Evolutionary conservation across 2,329 filamentous ascomycete genomes (phyloP).

Genomic region (Didymella pinodella): DNA sequence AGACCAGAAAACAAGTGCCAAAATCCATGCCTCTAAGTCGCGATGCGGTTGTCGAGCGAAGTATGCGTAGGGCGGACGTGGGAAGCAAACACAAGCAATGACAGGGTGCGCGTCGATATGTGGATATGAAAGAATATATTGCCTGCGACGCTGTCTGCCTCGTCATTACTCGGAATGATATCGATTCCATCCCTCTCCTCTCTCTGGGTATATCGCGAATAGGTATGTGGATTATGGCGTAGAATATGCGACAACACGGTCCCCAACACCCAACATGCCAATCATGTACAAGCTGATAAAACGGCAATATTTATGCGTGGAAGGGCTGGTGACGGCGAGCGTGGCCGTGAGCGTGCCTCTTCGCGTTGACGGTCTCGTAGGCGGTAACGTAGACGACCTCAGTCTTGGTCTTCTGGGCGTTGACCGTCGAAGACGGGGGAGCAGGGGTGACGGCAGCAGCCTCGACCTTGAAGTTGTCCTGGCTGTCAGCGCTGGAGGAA

Average conservation of each 20-base stretch:
- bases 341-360: slow-evolving; percentile 46
- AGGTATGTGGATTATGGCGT: slow-evolving; percentile 39
- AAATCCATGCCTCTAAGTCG: slow-evolving; percentile 8
- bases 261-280: slow-evolving; percentile 32
- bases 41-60: slow-evolving; percentile 14
- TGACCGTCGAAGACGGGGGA: slow-evolving; percentile 18
- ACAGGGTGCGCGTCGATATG: slow-evolving; percentile 37
- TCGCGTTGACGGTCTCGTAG: slow-evolving; percentile 43
- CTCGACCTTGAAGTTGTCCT: slow-evolving; percentile 28
- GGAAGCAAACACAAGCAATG: slow-evolving; percentile 34
- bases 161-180: slow-evolving; percentile 46
- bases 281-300: slow-evolving; percentile 26
- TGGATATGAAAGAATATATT: slow-evolving; percentile 44
- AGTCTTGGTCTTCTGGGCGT: slow-evolving; percentile 36
- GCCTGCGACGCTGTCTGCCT: slow-evolving; percentile 50
- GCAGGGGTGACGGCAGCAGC: slow-evolving; percentile 39
- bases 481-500: slow-evolving; percentile 20
- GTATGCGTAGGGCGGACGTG: slow-evolving; percentile 18
- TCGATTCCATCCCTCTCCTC: slow-evolving; percentile 32
- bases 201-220: slow-evolving; percentile 40
- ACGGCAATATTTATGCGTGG: slow-evolving; percentile 40
- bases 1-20: slow-evolving; percentile 28
- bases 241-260: slow-evolving; percentile 33
- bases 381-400: slow-evolving; percentile 46
- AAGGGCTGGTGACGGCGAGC: slow-evolving; percentile 43